phyloP scores from a whole-genome alignment of 306 rosid species.

The Dicorynia guianensis region DNA sequence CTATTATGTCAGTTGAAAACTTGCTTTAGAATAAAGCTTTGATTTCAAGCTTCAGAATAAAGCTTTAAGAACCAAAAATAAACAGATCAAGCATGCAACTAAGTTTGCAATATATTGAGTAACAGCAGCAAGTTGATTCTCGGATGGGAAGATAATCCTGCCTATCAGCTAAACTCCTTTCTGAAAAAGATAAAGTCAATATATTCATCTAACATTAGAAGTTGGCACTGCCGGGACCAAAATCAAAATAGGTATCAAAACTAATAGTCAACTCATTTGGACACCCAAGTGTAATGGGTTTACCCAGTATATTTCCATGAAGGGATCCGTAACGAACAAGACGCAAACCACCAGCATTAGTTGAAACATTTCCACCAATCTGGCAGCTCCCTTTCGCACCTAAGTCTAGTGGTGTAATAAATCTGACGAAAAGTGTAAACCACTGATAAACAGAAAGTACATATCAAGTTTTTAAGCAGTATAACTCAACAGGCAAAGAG shows the following conservation, averaged over 20 bases:
- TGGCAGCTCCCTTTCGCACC: slow-evolving; percentile 99
- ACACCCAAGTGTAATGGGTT: slow-evolving; percentile 11
- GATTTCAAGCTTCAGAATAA: slow-evolving; percentile 44
- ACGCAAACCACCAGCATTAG: slow-evolving; percentile 98
- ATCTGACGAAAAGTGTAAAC: slow-evolving; percentile 74
- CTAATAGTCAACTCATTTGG: slow-evolving; percentile 25
- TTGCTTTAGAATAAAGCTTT: slow-evolving; percentile 38
- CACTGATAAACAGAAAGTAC: slow-evolving; percentile 45
- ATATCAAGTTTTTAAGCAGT: slow-evolving; percentile 16
- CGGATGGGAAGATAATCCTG: slow-evolving; percentile 9
- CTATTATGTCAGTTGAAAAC: slow-evolving; percentile 51
- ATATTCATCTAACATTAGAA: slow-evolving; percentile 28
- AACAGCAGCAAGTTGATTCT: slow-evolving; percentile 13
- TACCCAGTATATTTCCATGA: slow-evolving; percentile 93
- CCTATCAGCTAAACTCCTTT: slow-evolving; percentile 35
- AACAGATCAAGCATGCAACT: slow-evolving; percentile 30
- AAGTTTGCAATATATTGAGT: slow-evolving; percentile 37
- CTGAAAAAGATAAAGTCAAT: slow-evolving; percentile 27
- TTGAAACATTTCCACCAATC: slow-evolving; percentile 96
- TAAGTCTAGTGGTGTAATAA: slow-evolving; percentile 96
- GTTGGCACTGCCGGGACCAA: slow-evolving; percentile 16
- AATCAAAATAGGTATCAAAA: slow-evolving; percentile 26
- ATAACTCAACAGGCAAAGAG: slow-evolving; percentile 32
- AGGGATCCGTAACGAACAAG: slow-evolving; percentile 95
- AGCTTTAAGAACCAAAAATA: slow-evolving; percentile 28